Percentiles rank a stretch among this genome's conserved stretches.
Conservation (phyloP, 331 rosid species). For the Rosa hybrid region DNA sequence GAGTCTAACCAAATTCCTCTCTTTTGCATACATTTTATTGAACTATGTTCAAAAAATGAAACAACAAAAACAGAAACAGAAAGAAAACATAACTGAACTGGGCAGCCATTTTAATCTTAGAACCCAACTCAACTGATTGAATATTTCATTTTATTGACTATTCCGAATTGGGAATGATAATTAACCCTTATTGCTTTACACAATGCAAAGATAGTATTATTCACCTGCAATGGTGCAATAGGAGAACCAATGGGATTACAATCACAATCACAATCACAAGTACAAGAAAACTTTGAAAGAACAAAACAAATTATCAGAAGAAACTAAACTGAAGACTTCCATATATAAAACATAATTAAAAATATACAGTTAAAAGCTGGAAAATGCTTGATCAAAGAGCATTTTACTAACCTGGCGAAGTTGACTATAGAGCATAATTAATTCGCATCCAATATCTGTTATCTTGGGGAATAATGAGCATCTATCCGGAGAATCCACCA, state of each 20-base stretch:
- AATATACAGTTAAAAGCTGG: not conserved
- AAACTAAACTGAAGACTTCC: too few relatives aligned
- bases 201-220: slow-evolving; percentile 59
- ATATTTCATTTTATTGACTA: not conserved
- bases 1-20: not conserved
- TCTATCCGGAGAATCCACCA: slow-evolving; percentile 32
- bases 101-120: not conserved
- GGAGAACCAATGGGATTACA: slow-evolving; percentile 31
- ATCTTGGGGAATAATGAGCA: slow-evolving; percentile 45
- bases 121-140: slow-evolving; percentile 1
- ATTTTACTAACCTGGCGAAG: slow-evolving; percentile 81
- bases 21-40: not conserved
- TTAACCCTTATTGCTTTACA: slow-evolving; percentile 75
- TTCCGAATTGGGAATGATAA: not conserved
- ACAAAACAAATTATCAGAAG: too few relatives aligned
- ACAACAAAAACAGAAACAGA: not conserved
- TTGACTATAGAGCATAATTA: slow-evolving; percentile 69
- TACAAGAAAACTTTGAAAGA: not conserved
- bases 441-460: slow-evolving; percentile 63
- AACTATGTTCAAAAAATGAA: not conserved
- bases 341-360: too few relatives aligned
- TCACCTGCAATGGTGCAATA: slow-evolving; percentile 65
- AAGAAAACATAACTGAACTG: not conserved
- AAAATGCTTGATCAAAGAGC: slow-evolving; percentile 20
- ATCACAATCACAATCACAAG: slow-evolving; percentile 12